Conservation (phyloP, 805 yeast species). For the Brettanomyces custersianus region DNA sequence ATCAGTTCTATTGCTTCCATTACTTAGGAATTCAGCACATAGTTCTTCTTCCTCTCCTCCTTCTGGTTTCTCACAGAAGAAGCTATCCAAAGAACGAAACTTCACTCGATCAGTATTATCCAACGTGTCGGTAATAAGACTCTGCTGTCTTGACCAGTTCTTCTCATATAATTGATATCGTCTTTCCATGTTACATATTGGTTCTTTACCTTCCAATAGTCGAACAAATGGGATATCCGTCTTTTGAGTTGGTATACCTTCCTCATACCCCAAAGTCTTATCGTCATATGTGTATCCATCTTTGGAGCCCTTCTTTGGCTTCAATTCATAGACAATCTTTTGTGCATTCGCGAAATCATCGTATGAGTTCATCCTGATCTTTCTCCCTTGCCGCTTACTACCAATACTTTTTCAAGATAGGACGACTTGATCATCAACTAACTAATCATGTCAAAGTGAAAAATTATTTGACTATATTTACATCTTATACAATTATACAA, state of each 20-base stretch:
- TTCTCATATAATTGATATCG: slow-evolving; percentile 34
- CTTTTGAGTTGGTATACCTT: slow-evolving; percentile 12
- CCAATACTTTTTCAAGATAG: no score
- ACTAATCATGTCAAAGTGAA: no score
- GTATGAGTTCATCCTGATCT: not conserved
- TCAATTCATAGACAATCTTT: slow-evolving; percentile 22
- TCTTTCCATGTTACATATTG: slow-evolving; percentile 24
- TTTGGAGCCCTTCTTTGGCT: not conserved
- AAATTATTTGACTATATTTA: no score
- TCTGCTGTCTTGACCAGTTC: slow-evolving; percentile 29
- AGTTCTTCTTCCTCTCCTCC: slow-evolving; percentile 3
- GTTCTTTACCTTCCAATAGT: slow-evolving; percentile 36
- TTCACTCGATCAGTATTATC: slow-evolving; percentile 27
- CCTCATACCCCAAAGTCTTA: slow-evolving; percentile 10
- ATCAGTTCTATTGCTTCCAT: slow-evolving; percentile 4
- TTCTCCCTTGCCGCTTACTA: not conserved
- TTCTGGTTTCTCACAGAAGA: slow-evolving; percentile 8
- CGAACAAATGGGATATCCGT: slow-evolving; percentile 31
- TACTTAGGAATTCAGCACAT: not conserved
- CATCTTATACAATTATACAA: not conserved
- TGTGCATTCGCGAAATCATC: slow-evolving; percentile 24
- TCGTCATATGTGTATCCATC: slow-evolving; percentile 1
- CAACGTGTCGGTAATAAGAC: slow-evolving; percentile 21
- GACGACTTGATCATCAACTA: no score
- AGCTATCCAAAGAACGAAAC: slow-evolving; percentile 24